A percentile compares a stretch with the other conserved stretches of the same genome.
Evolutionary conservation across 2,329 filamentous ascomycete species (phyloP).

Genomic region (Colletotrichum caudatum): DNA sequence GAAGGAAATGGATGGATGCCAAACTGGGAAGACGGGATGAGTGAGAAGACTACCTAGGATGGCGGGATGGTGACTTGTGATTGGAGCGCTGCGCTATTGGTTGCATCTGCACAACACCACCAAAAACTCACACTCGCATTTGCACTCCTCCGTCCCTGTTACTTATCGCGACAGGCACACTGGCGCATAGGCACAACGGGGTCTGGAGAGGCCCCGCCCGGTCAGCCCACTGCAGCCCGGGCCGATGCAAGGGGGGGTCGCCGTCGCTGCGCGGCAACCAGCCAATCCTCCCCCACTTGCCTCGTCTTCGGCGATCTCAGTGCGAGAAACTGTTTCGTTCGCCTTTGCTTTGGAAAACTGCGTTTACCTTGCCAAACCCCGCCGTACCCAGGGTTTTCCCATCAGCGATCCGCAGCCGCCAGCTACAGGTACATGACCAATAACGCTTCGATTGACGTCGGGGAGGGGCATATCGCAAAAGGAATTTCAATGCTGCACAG

Average conservation of each 20-base stretch:
- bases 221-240: conserved; percentile 25
- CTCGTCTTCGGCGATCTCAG: conserved; percentile 14
- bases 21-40: conserved; percentile 20
- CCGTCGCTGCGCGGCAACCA: conserved; percentile 39
- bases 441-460: not conserved
- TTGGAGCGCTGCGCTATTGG: conserved; percentile 30
- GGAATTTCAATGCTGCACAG: not conserved
- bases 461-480: not conserved
- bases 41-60: conserved; percentile 28
- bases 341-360: conserved; percentile 16
- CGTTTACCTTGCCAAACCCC: conserved; percentile 7
- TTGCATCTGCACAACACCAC: conserved; percentile 16
- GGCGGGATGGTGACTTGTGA: conserved; percentile 13
- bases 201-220: conserved; percentile 4
- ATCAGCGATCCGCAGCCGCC: not conserved
- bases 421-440: not conserved
- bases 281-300: conserved; percentile 21
- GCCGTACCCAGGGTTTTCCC: not conserved
- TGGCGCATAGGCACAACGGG: not conserved
- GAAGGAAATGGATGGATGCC: conserved; percentile 23
- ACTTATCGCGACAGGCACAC: conserved; percentile 15
- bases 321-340: conserved; percentile 21
- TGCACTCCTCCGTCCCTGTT: conserved; percentile 5
- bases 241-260: conserved; percentile 34
- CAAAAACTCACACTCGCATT: conserved; percentile 6